A percentile compares a stretch with the other conserved stretches of the same genome.
phyloP scores from a whole-genome alignment of 169 alveolate species.

The Eimeria tenella region DNA sequence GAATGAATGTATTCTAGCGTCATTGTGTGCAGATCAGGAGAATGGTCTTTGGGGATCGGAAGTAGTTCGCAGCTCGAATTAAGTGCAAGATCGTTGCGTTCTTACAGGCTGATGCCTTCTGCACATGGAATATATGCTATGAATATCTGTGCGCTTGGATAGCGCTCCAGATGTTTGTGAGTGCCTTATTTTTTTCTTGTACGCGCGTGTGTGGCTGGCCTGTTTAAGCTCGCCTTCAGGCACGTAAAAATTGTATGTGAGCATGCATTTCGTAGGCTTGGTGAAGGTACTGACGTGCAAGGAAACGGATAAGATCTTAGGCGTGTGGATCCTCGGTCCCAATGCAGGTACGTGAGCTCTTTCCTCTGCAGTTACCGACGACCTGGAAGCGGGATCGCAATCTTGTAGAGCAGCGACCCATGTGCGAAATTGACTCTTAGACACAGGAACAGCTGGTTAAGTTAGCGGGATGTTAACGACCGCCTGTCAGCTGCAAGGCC shows the following conservation, averaged over 20 bases:
- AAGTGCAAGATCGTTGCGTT: neutral
- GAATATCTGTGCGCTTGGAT: too few relatives aligned
- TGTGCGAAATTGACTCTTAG: too few relatives aligned
- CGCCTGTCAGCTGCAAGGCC: neutral
- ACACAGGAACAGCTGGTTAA: too few relatives aligned
- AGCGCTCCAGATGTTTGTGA: too few relatives aligned
- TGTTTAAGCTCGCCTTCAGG: too few relatives aligned
- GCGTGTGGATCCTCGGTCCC: conserved; percentile 98
- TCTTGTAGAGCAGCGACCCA: too few relatives aligned
- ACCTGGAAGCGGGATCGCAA: too few relatives aligned
- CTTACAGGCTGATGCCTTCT: too few relatives aligned
- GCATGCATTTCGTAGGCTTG: conserved; percentile 29
- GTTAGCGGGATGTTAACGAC: too few relatives aligned
- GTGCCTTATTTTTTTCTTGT: neutral
- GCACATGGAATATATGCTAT: too few relatives aligned
- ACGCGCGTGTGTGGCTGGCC: neutral
- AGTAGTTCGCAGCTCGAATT: neutral
- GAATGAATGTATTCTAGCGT: neutral
- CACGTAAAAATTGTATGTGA: too few relatives aligned
- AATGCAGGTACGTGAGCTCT: conserved; percentile 87
- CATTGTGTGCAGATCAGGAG: neutral
- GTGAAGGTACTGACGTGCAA: conserved; percentile 89
- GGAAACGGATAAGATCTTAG: conserved; percentile 96
- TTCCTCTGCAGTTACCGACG: neutral
- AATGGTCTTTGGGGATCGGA: neutral